Evolutionary conservation across 345 rosid species (phyloP).

Genomic region (Laguncularia racemosa): DNA sequence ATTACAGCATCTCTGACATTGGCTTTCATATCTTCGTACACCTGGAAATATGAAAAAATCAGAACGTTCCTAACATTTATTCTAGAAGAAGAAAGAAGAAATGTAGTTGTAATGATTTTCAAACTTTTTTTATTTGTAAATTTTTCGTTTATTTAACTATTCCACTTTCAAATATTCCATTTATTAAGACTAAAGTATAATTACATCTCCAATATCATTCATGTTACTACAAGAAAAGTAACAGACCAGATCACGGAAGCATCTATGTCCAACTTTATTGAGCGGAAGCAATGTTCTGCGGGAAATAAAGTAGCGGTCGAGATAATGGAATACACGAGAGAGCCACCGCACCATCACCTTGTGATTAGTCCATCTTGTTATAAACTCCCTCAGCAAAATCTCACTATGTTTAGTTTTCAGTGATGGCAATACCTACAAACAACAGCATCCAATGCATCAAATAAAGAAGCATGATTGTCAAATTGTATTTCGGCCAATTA

Average conservation of each 20-base stretch:
- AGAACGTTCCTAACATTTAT: neutral
- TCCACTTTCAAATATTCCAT: neutral
- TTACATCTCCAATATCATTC: no score
- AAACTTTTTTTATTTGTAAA: no score
- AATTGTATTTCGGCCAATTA: no score
- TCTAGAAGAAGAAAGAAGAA: neutral
- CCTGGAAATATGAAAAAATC: slow-evolving; percentile 18
- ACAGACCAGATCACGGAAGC: slow-evolving; percentile 23
- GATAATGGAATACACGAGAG: slow-evolving; percentile 42
- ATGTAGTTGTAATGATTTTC: neutral
- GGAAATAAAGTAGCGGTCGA: slow-evolving; percentile 37
- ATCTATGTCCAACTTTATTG: slow-evolving; percentile 30
- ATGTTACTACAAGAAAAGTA: neutral
- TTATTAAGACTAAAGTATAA: neutral
- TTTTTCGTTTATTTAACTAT: neutral
- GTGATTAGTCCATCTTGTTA: slow-evolving; percentile 44
- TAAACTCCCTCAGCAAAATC: slow-evolving; percentile 45
- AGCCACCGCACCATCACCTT: slow-evolving; percentile 52
- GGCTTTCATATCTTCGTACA: slow-evolving; percentile 16
- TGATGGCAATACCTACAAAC: slow-evolving; percentile 36
- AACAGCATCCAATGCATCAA: neutral
- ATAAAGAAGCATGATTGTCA: no score
- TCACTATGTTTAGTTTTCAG: slow-evolving; percentile 34
- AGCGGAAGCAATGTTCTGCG: slow-evolving; percentile 31
- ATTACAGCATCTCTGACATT: slow-evolving; percentile 31